Evolutionary conservation across 371 early-diverging fungal species (phyloP).

Genomic region (Coemansia linderi): DNA sequence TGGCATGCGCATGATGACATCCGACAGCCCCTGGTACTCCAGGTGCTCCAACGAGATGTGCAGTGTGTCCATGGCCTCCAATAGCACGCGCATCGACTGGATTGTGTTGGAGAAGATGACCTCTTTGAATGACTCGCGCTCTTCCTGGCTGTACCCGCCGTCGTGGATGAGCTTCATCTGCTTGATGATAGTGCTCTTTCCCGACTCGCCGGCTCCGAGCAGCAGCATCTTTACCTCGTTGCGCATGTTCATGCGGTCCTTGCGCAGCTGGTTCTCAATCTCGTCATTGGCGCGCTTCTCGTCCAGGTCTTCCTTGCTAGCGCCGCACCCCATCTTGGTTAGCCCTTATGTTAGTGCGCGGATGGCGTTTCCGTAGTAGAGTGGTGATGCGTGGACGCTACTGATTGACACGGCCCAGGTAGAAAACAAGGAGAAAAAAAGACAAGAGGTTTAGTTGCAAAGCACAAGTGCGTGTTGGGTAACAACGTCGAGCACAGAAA

Average conservation of each 20-base stretch:
- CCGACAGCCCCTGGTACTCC: conserved; percentile 66
- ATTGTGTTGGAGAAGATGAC: conserved; percentile 81
- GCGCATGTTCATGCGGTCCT: conserved; percentile 49
- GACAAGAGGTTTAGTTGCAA: not conserved
- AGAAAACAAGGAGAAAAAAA: not conserved
- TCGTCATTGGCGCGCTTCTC: conserved; percentile 75
- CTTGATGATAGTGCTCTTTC: conserved; percentile 89
- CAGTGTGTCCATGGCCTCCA: conserved; percentile 60
- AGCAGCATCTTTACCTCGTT: conserved; percentile 56
- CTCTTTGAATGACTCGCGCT: conserved; percentile 71
- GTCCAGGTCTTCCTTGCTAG: conserved; percentile 82
- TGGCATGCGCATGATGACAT: conserved; percentile 75
- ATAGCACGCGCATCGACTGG: conserved; percentile 61
- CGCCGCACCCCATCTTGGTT: conserved; percentile 85
- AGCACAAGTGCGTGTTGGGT: not conserved
- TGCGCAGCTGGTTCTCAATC: conserved; percentile 53
- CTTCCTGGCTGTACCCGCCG: conserved; percentile 79
- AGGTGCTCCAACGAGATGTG: conserved; percentile 66
- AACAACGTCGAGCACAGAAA: not conserved
- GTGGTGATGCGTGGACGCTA: not conserved
- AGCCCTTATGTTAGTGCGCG: not conserved
- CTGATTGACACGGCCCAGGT: not conserved
- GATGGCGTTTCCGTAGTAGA: not conserved
- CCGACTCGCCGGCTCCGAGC: conserved; percentile 82
- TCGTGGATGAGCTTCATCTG: conserved; percentile 94